Evolutionary conservation across 2,329 filamentous ascomycete species (phyloP), one percentile per base, ranked within the genome.

Genomic region (Beauveria rudraprayagi): DNA sequence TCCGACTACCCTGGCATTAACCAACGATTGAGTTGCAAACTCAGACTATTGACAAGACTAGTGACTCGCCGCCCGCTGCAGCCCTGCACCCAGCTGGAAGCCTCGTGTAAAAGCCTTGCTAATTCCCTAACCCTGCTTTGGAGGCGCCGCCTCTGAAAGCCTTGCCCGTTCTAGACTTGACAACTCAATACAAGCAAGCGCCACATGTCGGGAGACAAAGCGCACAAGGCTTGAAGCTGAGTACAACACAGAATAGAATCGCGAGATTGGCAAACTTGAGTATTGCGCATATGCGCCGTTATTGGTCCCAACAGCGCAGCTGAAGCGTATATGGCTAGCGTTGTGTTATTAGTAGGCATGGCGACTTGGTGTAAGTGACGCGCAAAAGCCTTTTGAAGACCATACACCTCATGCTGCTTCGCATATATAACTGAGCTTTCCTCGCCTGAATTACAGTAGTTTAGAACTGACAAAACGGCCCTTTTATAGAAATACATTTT

Each of bases 211-310:
- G 56, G 56, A 48, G 30, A 59, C 56, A 53, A 53, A n/a, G 28
- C 11, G 56, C 7, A 44, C 47, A 53, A 26, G 56, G 56, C 56
- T 59, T 52, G 40, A 59, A 59, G 56, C 56, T 59, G 56, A 53
- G 41, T 14, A 11, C 3, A 34, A 46, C 9, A 22, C 5, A 24
- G 34, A 50, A 26, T 10, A 30, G 10, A 10, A 28, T 19, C 40
- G 46, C 14, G 24, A 41, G 40, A 52, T 46, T 51, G 24, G 34
- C 43, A 56, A 43, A 59, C 56, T 46, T 47, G 7, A 47, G 10
- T 14, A 11, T 51, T 30, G n/a, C 19, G 16, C 8, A 19, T 7
- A 14, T n/a, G 5, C 9, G 34, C 5, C 34, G 34, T 19, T 44
- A 28, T 41, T 48, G 14, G 37, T 10, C 6, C 24, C 34, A 17